Base-by-base conservation (phyloP, 192 early-diverging fungal species). In the Dissophora globulifera region DNA sequence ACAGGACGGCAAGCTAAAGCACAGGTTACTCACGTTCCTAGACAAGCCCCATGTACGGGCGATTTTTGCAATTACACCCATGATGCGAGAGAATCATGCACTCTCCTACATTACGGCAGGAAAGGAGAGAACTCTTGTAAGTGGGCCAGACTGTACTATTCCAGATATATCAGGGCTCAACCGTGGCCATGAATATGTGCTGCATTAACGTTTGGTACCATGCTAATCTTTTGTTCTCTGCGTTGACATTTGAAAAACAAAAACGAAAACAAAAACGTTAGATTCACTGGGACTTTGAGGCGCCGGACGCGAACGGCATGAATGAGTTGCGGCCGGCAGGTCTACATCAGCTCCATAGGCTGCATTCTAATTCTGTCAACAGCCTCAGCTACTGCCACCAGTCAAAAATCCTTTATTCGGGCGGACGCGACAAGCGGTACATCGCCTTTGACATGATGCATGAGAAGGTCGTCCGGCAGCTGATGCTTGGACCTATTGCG, bases 81-180 rank as follows among this genome's bases (percentile, higher is more conserved):
- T 54, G 8, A 61, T 59, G 52, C 6, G 57, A 19, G 58, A 67
- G 9, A 27, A 61, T 17, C 46, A 57, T 19, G n/a, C 31, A 16
- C 48, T 66, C 32, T 66, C 63, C 3, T 76, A 56, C 58, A 33
- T 67, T n/a, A 76, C 72, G 2, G 63, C 31, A 20, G 72, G 72
- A 1, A 16, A 12, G 11, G 72, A 67, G 23, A 66, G 50, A 17
- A n/a, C 9, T 4, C 22, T 76, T 33, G 72, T 67, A 58, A 51
- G 38, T 0, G 33, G 9, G 27, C 19, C 26, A 25, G 22, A 31
- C 22, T 12, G 46, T 48, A 8, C 1, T 9, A 20, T 48, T 12
- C 1, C 46, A 48, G 9, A 48, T 20, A 9, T 13, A 20, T 9
- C 1, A n/a, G n/a, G n/a, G n/a, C n/a, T n/a, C n/a, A n/a, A n/a